These are phyloP conservation scores for Drechslera avenae DNA, from an alignment of 2,329 filamentous ascomycete species.

Conservation along the genomic window DNA sequence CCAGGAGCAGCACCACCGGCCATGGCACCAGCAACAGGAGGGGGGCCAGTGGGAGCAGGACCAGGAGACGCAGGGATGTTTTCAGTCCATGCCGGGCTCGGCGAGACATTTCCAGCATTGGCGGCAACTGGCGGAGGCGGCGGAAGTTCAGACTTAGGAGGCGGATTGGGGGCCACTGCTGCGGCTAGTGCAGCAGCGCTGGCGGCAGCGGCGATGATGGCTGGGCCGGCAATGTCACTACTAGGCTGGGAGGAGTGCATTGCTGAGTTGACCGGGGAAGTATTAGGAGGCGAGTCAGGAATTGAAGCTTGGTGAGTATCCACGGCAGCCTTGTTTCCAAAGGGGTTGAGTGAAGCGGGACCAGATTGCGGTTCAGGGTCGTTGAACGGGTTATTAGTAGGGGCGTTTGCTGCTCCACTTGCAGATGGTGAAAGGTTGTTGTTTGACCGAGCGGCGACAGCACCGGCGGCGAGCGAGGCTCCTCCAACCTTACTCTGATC, in stretches of 20 bases:
- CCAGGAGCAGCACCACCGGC: slow-evolving; percentile 63
- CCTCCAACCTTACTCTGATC: slow-evolving; percentile 49
- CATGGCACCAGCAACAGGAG: slow-evolving; percentile 58
- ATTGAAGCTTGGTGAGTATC: slow-evolving; percentile 41
- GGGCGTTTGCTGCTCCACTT: slow-evolving; percentile 42
- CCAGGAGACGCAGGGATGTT: slow-evolving; percentile 60
- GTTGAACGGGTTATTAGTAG: slow-evolving; percentile 73
- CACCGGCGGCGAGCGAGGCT: slow-evolving; percentile 42
- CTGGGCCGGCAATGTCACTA: slow-evolving; percentile 39
- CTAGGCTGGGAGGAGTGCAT: slow-evolving; percentile 32
- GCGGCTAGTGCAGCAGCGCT: slow-evolving; percentile 49
- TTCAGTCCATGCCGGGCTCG: slow-evolving; percentile 68
- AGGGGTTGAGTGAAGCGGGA: slow-evolving; percentile 62
- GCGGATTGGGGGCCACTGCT: slow-evolving; percentile 42
- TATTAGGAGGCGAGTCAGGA: slow-evolving; percentile 33
- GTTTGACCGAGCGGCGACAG: slow-evolving; percentile 26
- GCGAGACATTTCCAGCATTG: slow-evolving; percentile 41
- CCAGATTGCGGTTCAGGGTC: slow-evolving; percentile 41
- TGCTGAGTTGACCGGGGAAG: slow-evolving; percentile 24
- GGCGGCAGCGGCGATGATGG: slow-evolving; percentile 50
- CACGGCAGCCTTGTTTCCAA: slow-evolving; percentile 46
- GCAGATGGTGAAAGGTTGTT: slow-evolving; percentile 26
- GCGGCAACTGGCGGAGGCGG: slow-evolving; percentile 59
- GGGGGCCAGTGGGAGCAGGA: slow-evolving; percentile 47
- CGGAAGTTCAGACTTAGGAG: slow-evolving; percentile 21